Conservation (phyloP, 352 stramenopile species). For the Globisporangium emineosum region DNA sequence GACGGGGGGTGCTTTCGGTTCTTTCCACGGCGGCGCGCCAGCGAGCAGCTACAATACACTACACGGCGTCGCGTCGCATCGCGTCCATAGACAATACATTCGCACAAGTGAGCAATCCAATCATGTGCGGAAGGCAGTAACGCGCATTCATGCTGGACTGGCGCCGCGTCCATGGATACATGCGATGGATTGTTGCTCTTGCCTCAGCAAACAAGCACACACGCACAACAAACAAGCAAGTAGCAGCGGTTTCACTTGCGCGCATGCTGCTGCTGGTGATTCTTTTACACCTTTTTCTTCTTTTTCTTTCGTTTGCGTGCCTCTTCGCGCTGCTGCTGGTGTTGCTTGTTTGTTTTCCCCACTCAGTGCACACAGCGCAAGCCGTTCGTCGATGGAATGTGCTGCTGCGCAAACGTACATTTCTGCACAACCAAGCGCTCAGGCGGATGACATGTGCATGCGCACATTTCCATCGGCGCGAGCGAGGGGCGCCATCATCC, state of each 20-base stretch:
- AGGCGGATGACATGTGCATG: neutral
- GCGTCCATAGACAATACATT: neutral
- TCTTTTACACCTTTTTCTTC: neutral
- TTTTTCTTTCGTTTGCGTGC: neutral
- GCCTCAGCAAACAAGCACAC: neutral
- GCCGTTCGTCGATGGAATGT: neutral
- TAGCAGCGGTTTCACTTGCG: constrained; percentile 6
- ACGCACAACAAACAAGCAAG: neutral
- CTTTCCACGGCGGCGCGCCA: neutral
- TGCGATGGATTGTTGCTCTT: neutral
- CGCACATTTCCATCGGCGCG: neutral
- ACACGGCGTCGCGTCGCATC: no score
- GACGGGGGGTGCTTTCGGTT: neutral
- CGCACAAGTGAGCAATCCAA: constrained; percentile 1
- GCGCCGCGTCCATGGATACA: neutral
- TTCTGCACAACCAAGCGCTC: neutral
- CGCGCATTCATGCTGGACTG: constrained; percentile 1
- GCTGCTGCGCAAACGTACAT: neutral
- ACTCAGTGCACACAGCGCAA: constrained; percentile 3
- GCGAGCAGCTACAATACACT: constrained; percentile 3
- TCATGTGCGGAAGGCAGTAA: constrained; percentile 7
- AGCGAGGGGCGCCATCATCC: neutral
- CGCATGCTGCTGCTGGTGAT: neutral
- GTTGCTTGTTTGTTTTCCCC: neutral
- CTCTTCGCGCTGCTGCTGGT: neutral